Evolutionary conservation across 768 basidiomycete genomes (phyloP).

Genomic region (Agaricus subrufescens): DNA sequence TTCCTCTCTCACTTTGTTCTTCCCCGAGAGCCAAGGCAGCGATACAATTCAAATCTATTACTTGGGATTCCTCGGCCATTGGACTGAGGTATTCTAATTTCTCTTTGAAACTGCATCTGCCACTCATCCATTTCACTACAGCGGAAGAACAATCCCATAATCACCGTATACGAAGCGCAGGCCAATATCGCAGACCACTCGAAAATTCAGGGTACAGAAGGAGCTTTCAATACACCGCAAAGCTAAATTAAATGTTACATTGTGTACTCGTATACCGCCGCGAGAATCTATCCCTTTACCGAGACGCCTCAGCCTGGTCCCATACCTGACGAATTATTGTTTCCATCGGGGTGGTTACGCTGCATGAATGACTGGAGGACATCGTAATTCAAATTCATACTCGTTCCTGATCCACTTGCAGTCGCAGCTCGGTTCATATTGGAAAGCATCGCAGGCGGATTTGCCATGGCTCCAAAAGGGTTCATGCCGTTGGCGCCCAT

Average conservation of each 20-base stretch:
- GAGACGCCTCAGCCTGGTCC: not conserved
- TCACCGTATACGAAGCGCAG: conserved; percentile 85
- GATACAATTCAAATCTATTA: conserved; percentile 78
- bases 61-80: conserved; percentile 79
- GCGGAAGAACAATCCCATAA: conserved; percentile 73
- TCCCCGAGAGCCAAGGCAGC: conserved; percentile 77
- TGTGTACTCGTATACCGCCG: not conserved
- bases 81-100: conserved; percentile 56
- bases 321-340: conserved; percentile 8
- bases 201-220: conserved; percentile 78
- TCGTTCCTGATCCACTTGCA: conserved; percentile 13
- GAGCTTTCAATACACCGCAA: conserved; percentile 42
- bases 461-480: not conserved
- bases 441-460: conserved; percentile 3
- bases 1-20: conserved; percentile 76
- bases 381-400: conserved; percentile 29
- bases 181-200: conserved; percentile 86
- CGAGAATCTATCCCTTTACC: not conserved
- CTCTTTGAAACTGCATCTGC: not conserved
- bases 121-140: conserved; percentile 23
- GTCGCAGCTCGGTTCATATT: conserved; percentile 12
- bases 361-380: conserved; percentile 41
- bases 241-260: not conserved
- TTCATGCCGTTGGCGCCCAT: not conserved
- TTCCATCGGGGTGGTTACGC: conserved; percentile 23